phyloP scores from a whole-genome alignment of 2,329 filamentous ascomycete genomes.

The Fusarium sp. region DNA sequence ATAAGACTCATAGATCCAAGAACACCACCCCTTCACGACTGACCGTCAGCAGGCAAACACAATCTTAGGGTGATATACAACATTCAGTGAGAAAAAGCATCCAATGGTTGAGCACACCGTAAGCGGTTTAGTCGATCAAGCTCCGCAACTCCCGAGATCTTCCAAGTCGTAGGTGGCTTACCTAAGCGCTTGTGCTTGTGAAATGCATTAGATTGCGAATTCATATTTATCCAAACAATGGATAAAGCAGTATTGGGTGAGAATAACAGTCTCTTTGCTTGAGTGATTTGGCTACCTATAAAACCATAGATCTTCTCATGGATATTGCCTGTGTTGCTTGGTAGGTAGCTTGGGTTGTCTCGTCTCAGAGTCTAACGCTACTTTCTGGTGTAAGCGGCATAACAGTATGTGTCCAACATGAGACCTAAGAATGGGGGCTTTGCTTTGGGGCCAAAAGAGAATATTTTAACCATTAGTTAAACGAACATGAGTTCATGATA shows the following conservation, averaged over 20 bases:
- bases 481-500: neutral
- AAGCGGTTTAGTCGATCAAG: conserved; percentile 32
- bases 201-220: neutral
- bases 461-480: neutral
- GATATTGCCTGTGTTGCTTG: neutral
- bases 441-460: neutral
- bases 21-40: neutral
- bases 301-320: neutral
- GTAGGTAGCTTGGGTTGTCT: neutral
- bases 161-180: conserved; percentile 6
- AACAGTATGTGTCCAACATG: neutral
- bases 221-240: neutral
- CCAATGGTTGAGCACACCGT: conserved; percentile 13
- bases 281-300: neutral
- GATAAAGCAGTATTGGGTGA: neutral
- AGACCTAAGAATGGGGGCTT: neutral
- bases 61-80: conserved; percentile 1
- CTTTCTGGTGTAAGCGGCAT: neutral
- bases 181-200: conserved; percentile 25
- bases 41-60: neutral
- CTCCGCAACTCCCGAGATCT: conserved; percentile 34
- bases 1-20: neutral
- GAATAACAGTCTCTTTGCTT: neutral
- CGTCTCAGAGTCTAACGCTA: neutral
- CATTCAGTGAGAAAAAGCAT: conserved; percentile 5